phyloP scores from a whole-genome alignment of 1,284 basidiomycete genomes.

The Erythrobasidium hasegawianum region DNA sequence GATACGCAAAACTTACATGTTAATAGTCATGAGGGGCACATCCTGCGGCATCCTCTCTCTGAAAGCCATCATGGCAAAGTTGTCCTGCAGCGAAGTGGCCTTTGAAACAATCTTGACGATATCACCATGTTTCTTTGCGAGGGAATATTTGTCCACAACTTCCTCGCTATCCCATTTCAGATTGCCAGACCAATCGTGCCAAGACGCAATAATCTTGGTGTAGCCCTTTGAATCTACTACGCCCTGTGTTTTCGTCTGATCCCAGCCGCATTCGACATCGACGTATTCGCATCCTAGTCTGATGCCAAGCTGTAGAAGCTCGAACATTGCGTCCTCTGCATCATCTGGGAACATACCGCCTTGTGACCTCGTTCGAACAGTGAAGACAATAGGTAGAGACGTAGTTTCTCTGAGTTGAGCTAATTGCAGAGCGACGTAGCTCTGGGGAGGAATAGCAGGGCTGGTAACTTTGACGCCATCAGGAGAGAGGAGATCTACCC shows the following conservation, averaged over 20 bases:
- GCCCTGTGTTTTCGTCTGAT: constrained; percentile 60
- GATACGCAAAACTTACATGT: constrained; percentile 28
- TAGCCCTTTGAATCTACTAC: constrained; percentile 64
- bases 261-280: constrained; percentile 81
- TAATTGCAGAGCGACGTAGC: constrained; percentile 78
- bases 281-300: constrained; percentile 86
- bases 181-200: constrained; percentile 86
- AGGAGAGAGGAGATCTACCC: constrained; percentile 80
- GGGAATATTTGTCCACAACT: constrained; percentile 56
- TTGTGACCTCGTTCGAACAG: constrained; percentile 80
- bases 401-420: constrained; percentile 73
- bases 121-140: constrained; percentile 69
- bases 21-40: constrained; percentile 25
- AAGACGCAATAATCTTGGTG: constrained; percentile 82
- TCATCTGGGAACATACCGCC: constrained; percentile 88
- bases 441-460: constrained; percentile 62
- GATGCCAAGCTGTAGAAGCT: constrained; percentile 73
- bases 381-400: constrained; percentile 83
- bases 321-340: constrained; percentile 67
- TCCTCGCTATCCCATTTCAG: constrained; percentile 73
- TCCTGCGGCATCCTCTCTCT: constrained; percentile 50
- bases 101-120: constrained; percentile 89
- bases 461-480: constrained; percentile 51
- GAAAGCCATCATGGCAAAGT: constrained; percentile 74
- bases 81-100: constrained; percentile 71